Evolutionary conservation across 805 yeast genomes (phyloP), one percentile per base, ranked within the genome.

Genomic region (Zygoascus flipseniorum): DNA sequence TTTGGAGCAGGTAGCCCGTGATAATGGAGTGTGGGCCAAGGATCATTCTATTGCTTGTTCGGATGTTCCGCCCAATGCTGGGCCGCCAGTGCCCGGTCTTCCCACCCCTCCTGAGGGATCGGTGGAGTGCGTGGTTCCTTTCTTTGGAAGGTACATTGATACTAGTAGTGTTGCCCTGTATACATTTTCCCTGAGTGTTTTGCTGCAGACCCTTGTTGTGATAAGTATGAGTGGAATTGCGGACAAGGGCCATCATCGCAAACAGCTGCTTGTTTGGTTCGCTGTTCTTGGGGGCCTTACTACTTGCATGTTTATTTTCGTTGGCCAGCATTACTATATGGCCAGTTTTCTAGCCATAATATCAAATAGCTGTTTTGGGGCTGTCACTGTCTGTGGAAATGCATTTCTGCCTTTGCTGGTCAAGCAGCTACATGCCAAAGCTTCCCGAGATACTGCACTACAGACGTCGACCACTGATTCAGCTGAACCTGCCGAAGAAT

Each of bases 371-470:
- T 78, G 85, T 20, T 86, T 79, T 66, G 95, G 95, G 0, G 87
- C 85, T 8, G 88, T 83, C 2, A 82, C 82, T 52, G 92, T 86
- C 10, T 84, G 89, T 58, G 90, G 89, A 6, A 86, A 86, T 65
- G 82, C 93, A 1, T 79, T 80, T 58, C 65, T 86, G 44, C 89
- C 93, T 0, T 72, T 78, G 0, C 66, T 86, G 39, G 85, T 81
- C 10, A 57, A 60, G 47, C 45, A 59, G 31, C 6, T 46, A 19
- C n/a, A 18, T 14, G 49, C 41, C 23, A 46, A 46, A 18, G 16
- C 18, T 2, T 11, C 50, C 3, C 20, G 11, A 18, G 47, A 31
- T 35, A 28, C 32, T 23, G 41, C 43, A 4, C 4, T 8, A 9
- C 4, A 44, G 9, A 18, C 39, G 14, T n/a, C 45, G 8, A 20